Percentiles rank a stretch among this genome's conserved stretches.
These are phyloP conservation scores for Eucalyptus sideroxylon DNA, from an alignment of 345 rosid genomes.

Conservation along the genomic window DNA sequence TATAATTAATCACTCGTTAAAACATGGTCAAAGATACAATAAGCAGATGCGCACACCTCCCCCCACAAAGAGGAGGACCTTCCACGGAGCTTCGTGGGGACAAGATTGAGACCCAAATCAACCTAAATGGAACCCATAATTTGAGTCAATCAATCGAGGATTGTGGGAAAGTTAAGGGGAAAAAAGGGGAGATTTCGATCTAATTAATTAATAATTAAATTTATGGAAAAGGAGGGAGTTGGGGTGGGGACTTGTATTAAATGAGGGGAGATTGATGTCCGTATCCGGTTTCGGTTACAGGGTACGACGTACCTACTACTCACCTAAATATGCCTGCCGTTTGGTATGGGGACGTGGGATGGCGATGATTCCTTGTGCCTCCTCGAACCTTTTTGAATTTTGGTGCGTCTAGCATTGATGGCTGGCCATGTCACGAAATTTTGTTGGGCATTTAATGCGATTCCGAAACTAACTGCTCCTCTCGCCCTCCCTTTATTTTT, in stretches of 20 bases:
- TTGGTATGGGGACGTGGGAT: background rate
- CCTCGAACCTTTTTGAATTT: background rate
- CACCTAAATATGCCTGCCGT: conserved; percentile 4
- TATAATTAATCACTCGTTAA: background rate
- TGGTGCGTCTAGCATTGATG: background rate
- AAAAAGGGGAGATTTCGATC: background rate
- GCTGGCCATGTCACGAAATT: background rate
- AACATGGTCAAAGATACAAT: background rate
- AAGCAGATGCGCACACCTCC: conserved; percentile 18
- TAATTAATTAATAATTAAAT: background rate
- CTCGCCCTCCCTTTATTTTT: background rate
- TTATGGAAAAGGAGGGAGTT: too few species aligned
- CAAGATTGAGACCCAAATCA: background rate
- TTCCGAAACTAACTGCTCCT: background rate
- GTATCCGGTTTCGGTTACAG: conserved; percentile 26
- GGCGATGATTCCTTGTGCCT: background rate
- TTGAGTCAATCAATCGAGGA: background rate
- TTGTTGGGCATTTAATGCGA: background rate
- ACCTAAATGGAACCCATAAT: background rate
- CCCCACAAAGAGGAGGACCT: conserved; percentile 1
- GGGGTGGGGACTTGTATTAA: background rate
- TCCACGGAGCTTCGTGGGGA: conserved; percentile 32
- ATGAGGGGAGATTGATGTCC: conserved; percentile 6
- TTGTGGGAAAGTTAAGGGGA: background rate
- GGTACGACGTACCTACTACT: conserved; percentile 43